Evolutionary conservation across 1,284 basidiomycete genomes (phyloP).

Genomic region (Inonotus hispidus): DNA sequence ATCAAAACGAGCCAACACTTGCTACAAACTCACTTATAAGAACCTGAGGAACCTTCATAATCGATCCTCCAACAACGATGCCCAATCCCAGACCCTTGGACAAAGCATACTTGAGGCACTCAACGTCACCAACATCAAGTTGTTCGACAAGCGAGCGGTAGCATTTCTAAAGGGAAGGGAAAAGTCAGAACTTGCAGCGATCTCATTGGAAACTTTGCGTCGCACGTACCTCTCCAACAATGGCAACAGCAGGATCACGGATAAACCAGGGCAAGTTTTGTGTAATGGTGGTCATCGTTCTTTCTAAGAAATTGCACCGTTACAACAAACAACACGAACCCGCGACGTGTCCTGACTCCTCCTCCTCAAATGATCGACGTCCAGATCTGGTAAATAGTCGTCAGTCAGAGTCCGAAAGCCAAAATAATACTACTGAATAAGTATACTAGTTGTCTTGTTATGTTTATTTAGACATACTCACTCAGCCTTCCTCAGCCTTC

Average conservation of each 20-base stretch:
- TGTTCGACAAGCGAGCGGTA: conserved; percentile 89
- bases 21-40: conserved; percentile 52
- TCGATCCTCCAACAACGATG: conserved; percentile 88
- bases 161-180: conserved; percentile 67
- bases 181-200: conserved; percentile 4
- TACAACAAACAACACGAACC: background rate
- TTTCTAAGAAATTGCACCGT: background rate
- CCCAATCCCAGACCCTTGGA: conserved; percentile 92
- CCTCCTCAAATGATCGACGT: background rate
- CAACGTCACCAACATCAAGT: conserved; percentile 74
- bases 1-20: background rate
- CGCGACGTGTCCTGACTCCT: background rate
- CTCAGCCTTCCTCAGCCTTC: no score
- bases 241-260: conserved; percentile 70
- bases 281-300: conserved; percentile 60
- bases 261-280: conserved; percentile 78
- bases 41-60: conserved; percentile 94
- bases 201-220: background rate
- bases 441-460: no score
- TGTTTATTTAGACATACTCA: no score
- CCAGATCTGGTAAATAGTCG: background rate
- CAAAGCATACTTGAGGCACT: conserved; percentile 87
- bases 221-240: conserved; percentile 73
- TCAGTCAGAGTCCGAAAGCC: no score
- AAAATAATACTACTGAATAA: background rate